phyloP scores from a whole-genome alignment of 140 eudicot genomes.

The Ambrosia hybrid region DNA sequence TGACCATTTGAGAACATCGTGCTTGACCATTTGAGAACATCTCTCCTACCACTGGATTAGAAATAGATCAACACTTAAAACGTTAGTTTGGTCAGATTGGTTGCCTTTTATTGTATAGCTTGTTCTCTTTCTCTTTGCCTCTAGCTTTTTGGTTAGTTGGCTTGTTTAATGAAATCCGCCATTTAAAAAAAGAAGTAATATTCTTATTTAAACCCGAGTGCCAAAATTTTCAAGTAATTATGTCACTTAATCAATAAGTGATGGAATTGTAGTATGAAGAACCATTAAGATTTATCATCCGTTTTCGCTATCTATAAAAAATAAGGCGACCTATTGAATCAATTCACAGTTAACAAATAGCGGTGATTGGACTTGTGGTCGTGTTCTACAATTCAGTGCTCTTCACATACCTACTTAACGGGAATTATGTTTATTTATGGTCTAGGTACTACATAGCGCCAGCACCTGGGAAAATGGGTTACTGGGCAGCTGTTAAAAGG shows the following conservation, averaged over 20 bases:
- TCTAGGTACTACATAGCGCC: slow-evolving; percentile 86
- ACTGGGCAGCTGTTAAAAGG: slow-evolving; percentile 75
- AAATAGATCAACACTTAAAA: too few relatives aligned
- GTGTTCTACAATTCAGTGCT: neutral
- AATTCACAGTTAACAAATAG: neutral
- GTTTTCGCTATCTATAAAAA: slow-evolving; percentile 5
- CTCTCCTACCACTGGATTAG: too few relatives aligned
- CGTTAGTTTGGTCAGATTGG: too few relatives aligned
- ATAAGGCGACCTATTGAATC: slow-evolving; percentile 1
- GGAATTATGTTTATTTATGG: slow-evolving; percentile 23
- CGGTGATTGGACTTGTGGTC: neutral
- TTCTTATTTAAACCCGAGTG: slow-evolving; percentile 7
- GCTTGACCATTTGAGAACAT: too few relatives aligned
- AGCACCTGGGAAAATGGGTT: slow-evolving; percentile 92
- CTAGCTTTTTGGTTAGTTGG: too few relatives aligned
- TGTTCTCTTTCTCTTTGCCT: too few relatives aligned
- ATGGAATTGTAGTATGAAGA: slow-evolving; percentile 1
- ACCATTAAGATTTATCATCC: neutral
- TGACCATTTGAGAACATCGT: too few relatives aligned
- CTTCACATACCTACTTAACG: slow-evolving; percentile 5
- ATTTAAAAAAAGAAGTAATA: too few relatives aligned
- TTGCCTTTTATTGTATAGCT: too few relatives aligned
- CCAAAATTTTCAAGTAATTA: slow-evolving; percentile 1
- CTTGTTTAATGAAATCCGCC: too few relatives aligned
- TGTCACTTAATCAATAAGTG: neutral